Base-by-base conservation (phyloP, 2,329 filamentous ascomycete genomes). In the Balansia obtecta region DNA sequence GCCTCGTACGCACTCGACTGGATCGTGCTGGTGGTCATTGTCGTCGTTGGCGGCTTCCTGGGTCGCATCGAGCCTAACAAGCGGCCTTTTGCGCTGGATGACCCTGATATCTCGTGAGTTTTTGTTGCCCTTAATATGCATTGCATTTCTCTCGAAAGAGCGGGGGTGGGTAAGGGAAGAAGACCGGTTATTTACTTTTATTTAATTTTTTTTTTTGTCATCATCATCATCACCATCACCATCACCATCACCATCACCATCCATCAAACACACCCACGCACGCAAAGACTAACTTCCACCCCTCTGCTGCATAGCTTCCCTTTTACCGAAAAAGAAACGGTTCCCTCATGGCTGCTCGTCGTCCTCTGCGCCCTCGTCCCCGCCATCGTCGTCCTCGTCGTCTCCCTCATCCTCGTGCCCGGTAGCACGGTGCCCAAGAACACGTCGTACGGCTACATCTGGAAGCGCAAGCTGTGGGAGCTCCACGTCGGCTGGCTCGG, bases 381-480 rank as follows among this genome's bases (percentile, higher is more conserved):
- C 4, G 79, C 80, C 32, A 66, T 75, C 52, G 71, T 89, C 55
- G 83, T 95, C 58, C 65, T 85, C 48, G 38, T 88, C 48, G 75
- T 91, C 51, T 79, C 80, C 40, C 66, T 94, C 33, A 55, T 81
- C 53, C 73, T 91, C 57, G 80, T 93, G 1, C 88, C 88, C 1
- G 87, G 86, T 3, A 75, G 79, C 6, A 83, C 82, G 1, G 81
- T 84, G 1, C 76, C 79, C 15, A 72, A 72, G 41, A 74, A 76
- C 18, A 82, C 83, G 0, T 80, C 86, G 1, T 75, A 75, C 55
- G 66, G 75, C 4, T 68, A 87, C 49, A 73, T 90, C 43, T 89
- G 87, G 82, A 80, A 79, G 62, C 78, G 87, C 56, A 95, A 93
- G 68, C 65, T 95, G 1, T 96, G 91, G 89, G 90, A 96, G 65